Evolutionary conservation across 768 basidiomycete species (phyloP), one percentile per base, ranked within the genome.

Genomic region (Lentinula guzmanii): DNA sequence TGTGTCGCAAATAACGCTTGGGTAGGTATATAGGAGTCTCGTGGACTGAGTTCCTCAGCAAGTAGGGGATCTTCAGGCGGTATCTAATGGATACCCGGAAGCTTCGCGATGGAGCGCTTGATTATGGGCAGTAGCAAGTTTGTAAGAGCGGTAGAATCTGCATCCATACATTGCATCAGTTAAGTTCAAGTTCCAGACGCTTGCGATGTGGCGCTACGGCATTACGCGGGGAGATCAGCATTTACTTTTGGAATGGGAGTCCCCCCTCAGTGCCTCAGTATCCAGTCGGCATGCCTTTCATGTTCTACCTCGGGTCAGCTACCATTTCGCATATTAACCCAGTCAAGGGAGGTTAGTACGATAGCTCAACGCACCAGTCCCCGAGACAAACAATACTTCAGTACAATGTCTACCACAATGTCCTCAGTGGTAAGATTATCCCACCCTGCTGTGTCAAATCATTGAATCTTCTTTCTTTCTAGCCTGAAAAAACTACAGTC

Each of bases 401-500:
- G 13, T 10, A 8, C 53, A 7, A 54, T 21, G 16, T 39, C 41
- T 6, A 16, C 41, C n/a, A 28, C 41, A 8, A 56, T 43, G 42
- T 28, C 55, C 11, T 1, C 55, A 21, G 39, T 56, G 21, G 55
- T 56, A 45, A 56, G 55, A 33, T n/a, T 43, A 43, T 10, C 1
- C 13, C 21, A 21, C 21, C 6, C 45, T n/a, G 45, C 10, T 43
- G 16, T 13, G 5, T 5, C 53, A 41, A 18, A 21, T 39, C 11
- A 41, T 43, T 56, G 1, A 28, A 56, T 1, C 5, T 1, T 0
- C 41, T 45, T 24, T 5, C 33, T 28, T 56, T 21, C 10, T 56
- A 33, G 62, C 62, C 62, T 41, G 52, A 42, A 24, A 50, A 60
- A 43, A 37, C 57, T 28, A 46, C 41, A 33, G 71, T 82, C 62